Evolutionary conservation across 306 rosid genomes (phyloP), one percentile per base, ranked within the genome.

Genomic region (Cyclanthera cordifolia): DNA sequence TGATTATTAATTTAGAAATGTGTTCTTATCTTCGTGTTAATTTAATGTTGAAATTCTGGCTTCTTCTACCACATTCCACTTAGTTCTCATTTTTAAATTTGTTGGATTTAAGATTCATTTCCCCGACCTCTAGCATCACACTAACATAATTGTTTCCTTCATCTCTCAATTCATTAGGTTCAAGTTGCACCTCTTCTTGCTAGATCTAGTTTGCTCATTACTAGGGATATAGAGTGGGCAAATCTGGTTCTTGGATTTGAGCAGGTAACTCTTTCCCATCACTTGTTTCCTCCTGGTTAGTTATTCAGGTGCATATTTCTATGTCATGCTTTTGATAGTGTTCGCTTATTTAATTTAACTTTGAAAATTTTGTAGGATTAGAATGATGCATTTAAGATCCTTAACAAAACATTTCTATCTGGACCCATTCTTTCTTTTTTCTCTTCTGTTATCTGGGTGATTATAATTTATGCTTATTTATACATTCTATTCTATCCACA

Each of bases 181-280:
- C 74, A 67, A 82, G 86, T 93, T 60, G 88, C 88, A 30, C 95
- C 93, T 59, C 89, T 93, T 74, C 95, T 89, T 82, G 96, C 96
- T 43, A 83, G 98, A 80, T 93, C 98, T 80, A 93, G 87, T 82
- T 77, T 93, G 85, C 86, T 93, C 55, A 83, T 93, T 76, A 86
- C 95, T 58, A 85, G 95, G 83, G 89, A 87, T 78, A 84, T 89
- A 19, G 98, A 93, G 82, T 93, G 98, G 98, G 98, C 95, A 54
- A 93, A 93, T 85, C 95, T 93, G 77, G 83, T 85, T 2, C 56
- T 89, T 72, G 98, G 98, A 59, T 92, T 89, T 77, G 98, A 93
- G 80, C 95, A 93, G 94, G 96, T 92, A 71, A 63, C 64, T 58
- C 54, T 77, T 74, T 61, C 24, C 70, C 74, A 14, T 4, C 9